These are phyloP conservation scores for Globisporangium megalacanthum DNA, from an alignment of 352 stramenopile genomes.

Conservation along the genomic window DNA sequence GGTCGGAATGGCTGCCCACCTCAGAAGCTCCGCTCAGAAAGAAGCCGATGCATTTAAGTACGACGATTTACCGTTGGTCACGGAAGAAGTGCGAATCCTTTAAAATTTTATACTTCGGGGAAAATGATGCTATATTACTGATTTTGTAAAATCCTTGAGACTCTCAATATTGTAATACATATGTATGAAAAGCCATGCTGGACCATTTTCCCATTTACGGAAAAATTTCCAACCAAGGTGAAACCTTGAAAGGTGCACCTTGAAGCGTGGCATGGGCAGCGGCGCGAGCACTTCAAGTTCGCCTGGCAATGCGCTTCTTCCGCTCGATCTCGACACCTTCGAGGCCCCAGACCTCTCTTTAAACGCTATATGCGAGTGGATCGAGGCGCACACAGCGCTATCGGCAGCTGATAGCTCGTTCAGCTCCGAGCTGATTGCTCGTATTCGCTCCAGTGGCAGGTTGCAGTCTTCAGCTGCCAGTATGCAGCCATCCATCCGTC, in stretches of 20 bases:
- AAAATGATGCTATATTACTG: too few species aligned
- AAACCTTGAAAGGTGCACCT: neutral
- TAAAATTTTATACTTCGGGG: too few species aligned
- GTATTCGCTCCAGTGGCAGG: slow-evolving; percentile 15
- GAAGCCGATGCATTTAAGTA: too few species aligned
- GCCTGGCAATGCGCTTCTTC: neutral
- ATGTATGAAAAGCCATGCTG: too few species aligned
- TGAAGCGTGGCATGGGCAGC: neutral
- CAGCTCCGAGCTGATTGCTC: slow-evolving; percentile 4
- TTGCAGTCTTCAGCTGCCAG: neutral
- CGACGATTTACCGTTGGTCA: too few species aligned
- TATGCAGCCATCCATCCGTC: neutral
- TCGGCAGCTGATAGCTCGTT: neutral
- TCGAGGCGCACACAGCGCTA: slow-evolving; percentile 12
- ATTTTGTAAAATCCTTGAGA: too few species aligned
- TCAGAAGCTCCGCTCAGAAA: neutral
- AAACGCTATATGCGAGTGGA: slow-evolving; percentile 25
- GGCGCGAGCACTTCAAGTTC: neutral
- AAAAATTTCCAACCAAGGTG: neutral
- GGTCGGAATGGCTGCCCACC: neutral
- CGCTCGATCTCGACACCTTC: neutral
- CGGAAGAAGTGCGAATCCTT: too few species aligned
- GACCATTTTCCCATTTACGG: too few species aligned
- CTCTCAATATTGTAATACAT: too few species aligned
- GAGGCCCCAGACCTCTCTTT: slow-evolving; percentile 16